Percentiles rank a stretch among this genome's conserved stretches.
Evolutionary conservation across 129 eudicot species (phyloP).

Genomic region (Flaveria bidentis): DNA sequence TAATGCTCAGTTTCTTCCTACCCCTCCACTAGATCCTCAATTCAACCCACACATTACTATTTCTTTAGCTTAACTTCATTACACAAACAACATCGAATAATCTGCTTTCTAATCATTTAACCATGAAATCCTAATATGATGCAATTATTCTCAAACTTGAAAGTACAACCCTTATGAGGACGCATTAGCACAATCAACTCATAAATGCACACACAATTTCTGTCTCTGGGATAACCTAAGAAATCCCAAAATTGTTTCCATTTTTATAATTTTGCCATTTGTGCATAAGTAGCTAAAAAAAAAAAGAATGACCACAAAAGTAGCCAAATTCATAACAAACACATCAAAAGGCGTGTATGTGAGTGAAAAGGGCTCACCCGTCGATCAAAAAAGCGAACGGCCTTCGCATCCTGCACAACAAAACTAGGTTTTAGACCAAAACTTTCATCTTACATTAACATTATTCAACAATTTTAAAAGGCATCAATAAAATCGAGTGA

Average conservation of each 20-base stretch:
- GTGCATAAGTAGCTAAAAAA: no score
- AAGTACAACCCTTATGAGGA: not conserved
- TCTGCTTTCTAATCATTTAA: not conserved
- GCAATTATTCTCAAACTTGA: not conserved
- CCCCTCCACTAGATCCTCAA: not conserved
- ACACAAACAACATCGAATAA: not conserved
- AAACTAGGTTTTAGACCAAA: slow-evolving; percentile 13
- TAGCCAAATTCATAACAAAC: not conserved
- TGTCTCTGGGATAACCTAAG: not conserved
- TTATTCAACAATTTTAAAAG: no score
- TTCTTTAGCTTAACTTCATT: not conserved
- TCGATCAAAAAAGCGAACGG: slow-evolving; percentile 91
- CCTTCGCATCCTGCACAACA: slow-evolving; percentile 69
- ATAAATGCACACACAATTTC: slow-evolving; percentile 2
- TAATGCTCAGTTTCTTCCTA: slow-evolving; percentile 2
- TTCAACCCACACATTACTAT: not conserved
- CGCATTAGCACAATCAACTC: slow-evolving; percentile 5
- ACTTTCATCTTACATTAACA: no score
- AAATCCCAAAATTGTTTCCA: not conserved
- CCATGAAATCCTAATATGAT: not conserved
- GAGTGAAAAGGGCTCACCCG: slow-evolving; percentile 48
- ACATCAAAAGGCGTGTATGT: not conserved
- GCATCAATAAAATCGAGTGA: no score
- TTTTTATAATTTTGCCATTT: no score
- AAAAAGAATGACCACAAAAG: no score